A percentile compares a stretch with the other conserved stretches of the same genome.
These are phyloP conservation scores for Plantago ovata DNA, from an alignment of 257 asterid genomes.

Conservation along the genomic window DNA sequence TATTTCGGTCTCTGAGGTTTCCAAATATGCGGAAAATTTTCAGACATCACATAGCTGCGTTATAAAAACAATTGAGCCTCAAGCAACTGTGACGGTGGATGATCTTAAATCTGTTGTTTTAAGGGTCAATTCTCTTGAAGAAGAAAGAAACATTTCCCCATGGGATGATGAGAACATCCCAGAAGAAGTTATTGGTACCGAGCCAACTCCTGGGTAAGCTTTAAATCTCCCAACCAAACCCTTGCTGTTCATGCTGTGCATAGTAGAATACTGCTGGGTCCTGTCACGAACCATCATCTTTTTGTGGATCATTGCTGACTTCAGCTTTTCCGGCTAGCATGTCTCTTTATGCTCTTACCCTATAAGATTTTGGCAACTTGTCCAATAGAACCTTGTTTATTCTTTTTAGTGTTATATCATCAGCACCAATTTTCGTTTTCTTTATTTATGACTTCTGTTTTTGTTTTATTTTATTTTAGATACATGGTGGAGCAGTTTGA, in stretches of 20 bases:
- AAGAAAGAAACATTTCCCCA: slow-evolving; percentile 46
- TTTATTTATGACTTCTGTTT: background rate
- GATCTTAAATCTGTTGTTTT: slow-evolving; percentile 57
- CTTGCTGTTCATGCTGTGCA: background rate
- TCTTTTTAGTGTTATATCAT: slow-evolving; percentile 7
- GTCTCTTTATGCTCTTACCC: slow-evolving; percentile 14
- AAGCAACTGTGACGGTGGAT: slow-evolving; percentile 62
- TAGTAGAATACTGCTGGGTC: too few species aligned
- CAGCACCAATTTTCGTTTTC: slow-evolving; percentile 5
- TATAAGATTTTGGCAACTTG: background rate
- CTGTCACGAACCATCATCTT: slow-evolving; percentile 11
- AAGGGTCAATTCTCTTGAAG: slow-evolving; percentile 68
- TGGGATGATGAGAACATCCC: slow-evolving; percentile 93
- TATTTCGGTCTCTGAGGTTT: slow-evolving; percentile 76
- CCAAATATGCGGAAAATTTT: slow-evolving; percentile 71
- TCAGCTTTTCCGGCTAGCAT: slow-evolving; percentile 9
- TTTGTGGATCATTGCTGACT: slow-evolving; percentile 20
- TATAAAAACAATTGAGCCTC: slow-evolving; percentile 92
- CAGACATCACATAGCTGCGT: slow-evolving; percentile 72
- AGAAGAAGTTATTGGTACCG: slow-evolving; percentile 65
- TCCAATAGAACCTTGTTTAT: background rate
- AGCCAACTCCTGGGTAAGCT: slow-evolving; percentile 84
- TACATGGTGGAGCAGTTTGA: slow-evolving; percentile 63
- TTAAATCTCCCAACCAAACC: slow-evolving; percentile 9
- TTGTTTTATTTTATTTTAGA: slow-evolving; percentile 36